Evolutionary conservation across 2,329 filamentous ascomycete genomes (phyloP).

Genomic region (Parascedosporium putredinis): DNA sequence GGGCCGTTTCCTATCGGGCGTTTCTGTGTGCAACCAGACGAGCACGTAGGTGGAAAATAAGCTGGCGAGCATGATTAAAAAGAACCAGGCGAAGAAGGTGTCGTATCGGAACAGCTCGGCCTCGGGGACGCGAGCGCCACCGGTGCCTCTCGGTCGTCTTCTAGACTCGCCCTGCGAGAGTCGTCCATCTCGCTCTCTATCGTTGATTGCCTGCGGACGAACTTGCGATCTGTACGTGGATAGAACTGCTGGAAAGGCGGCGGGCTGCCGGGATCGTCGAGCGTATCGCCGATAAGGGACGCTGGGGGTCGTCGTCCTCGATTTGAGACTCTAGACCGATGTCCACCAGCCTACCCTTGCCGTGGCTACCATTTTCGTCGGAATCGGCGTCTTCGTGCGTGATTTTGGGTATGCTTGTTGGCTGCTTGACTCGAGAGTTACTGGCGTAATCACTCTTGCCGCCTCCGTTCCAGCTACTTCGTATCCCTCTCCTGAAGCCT

Average conservation of each 20-base stretch:
- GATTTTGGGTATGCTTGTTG: not conserved
- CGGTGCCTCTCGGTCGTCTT: constrained; percentile 8
- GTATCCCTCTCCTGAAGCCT: constrained; percentile 37
- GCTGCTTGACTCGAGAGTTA: not conserved
- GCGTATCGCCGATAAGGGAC: constrained; percentile 45
- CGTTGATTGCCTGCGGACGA: constrained; percentile 31
- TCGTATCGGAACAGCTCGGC: constrained; percentile 73
- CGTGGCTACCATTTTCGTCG: not conserved
- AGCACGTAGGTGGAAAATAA: constrained; percentile 83
- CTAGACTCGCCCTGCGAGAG: constrained; percentile 15
- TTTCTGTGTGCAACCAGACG: constrained; percentile 78
- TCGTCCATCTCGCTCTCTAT: constrained; percentile 38
- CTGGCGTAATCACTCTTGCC: constrained; percentile 24
- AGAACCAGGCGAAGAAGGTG: constrained; percentile 84
- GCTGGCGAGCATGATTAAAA: constrained; percentile 71
- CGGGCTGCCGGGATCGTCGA: constrained; percentile 38
- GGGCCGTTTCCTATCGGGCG: constrained; percentile 53
- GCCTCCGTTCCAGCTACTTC: constrained; percentile 51
- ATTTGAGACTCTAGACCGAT: constrained; percentile 66
- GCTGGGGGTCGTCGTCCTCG: constrained; percentile 47
- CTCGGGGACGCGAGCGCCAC: constrained; percentile 21
- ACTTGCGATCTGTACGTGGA: constrained; percentile 26
- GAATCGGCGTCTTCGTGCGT: not conserved
- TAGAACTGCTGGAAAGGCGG: constrained; percentile 54
- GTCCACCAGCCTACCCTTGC: constrained; percentile 69